Evolutionary conservation across 2,329 filamentous ascomycete species (phyloP), one percentile per base, ranked within the genome.

Genomic region (Sarocladium brachiariae): DNA sequence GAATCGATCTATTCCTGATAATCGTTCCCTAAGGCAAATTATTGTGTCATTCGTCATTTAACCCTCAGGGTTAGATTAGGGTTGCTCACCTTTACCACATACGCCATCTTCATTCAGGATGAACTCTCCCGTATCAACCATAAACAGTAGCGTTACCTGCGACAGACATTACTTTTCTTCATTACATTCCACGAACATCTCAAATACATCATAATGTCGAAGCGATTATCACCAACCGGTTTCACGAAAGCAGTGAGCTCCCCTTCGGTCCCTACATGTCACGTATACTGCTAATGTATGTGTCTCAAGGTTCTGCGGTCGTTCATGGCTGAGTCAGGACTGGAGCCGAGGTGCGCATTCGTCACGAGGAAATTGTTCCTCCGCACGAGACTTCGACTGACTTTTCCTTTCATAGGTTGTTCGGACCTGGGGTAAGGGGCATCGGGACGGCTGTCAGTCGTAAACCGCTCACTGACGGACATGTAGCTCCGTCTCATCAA

Each of bases 251-350:
- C 65, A 48, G 67, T 69, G 23, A 24, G 52, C 52, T 3, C 8
- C 25, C 7, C 23, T 3, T 11, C 39, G 7, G 3, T 14, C 8
- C 9, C 13, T 13, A 7, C 39, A 13, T 14, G 21, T 19, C 5
- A 25, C 19, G n/a, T n/a, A 25, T 14, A 14, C 8, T 16, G 16
- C 13, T 5, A 14, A 3, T 25, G 21, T 5, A 10, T n/a, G 39
- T 8, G 11, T 10, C n/a, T 39, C 9, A 27, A 43, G 89, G 89
- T 95, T 43, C 79, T 89, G 74, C 86, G 87, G 65, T 91, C 88
- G 2, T 96, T 96, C 67, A 81, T 87, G 71, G 79, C 80, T 57
- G 87, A 89, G 56, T 96, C 90, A 4, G 91, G 91, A 6, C 71
- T 97, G 18, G 92, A 96, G 67, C 89, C 89, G 65, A 87, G 87